phyloP scores from a whole-genome alignment of 176 grass and related monocot species.

The Juncus inflexus region DNA sequence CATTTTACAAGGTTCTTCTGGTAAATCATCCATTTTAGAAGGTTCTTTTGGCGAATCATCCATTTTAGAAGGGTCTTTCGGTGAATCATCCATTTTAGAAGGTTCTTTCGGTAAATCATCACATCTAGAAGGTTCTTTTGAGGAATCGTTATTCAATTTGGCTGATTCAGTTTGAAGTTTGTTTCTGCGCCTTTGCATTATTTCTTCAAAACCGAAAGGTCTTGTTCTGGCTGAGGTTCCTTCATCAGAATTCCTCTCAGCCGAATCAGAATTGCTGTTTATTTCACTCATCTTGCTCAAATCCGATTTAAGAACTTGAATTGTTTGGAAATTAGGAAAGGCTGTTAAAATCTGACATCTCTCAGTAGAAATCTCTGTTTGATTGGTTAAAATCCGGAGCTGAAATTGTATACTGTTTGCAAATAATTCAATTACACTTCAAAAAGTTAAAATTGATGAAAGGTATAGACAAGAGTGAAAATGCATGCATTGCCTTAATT shows the following conservation, averaged over 20 bases:
- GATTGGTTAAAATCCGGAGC: background rate
- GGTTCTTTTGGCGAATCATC: constrained; percentile 32
- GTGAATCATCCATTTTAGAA: constrained; percentile 22
- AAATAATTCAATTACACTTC: constrained; percentile 16
- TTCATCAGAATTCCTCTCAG: constrained; percentile 25
- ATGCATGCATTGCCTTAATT: no score
- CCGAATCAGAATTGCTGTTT: constrained; percentile 17
- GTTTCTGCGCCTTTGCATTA: constrained; percentile 63
- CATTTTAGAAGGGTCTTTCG: constrained; percentile 29
- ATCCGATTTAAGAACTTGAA: background rate
- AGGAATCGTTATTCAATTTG: constrained; percentile 31
- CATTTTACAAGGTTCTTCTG: constrained; percentile 20
- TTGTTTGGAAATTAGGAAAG: background rate
- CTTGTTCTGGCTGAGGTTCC: constrained; percentile 81
- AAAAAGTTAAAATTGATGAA: background rate
- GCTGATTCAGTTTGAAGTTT: constrained; percentile 39
- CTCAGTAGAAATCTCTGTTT: no score
- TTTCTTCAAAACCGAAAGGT: constrained; percentile 81
- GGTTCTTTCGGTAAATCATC: constrained; percentile 24
- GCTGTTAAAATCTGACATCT: no score
- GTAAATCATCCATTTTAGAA: constrained; percentile 36
- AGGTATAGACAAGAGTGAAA: background rate
- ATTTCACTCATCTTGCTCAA: constrained; percentile 58
- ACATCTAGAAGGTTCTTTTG: constrained; percentile 29
- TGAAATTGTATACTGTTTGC: background rate